A percentile compares a stretch with the other conserved stretches of the same genome.
phyloP scores from a whole-genome alignment of 306 rosid genomes.

The Quercus robur region DNA sequence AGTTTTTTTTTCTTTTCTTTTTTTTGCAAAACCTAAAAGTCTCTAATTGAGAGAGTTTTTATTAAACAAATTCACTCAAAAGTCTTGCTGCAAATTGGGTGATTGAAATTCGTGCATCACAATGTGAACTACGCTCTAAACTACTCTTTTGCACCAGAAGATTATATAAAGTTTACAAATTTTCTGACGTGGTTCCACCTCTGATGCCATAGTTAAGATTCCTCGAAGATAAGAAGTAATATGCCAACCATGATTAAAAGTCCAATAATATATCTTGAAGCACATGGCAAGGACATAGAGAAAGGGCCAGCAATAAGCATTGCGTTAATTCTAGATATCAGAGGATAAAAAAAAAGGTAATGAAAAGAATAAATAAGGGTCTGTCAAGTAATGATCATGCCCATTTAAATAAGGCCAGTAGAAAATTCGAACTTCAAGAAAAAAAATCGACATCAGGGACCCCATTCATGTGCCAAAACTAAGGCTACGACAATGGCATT shows the following conservation, averaged over 20 bases:
- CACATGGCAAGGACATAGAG: conserved; percentile 52
- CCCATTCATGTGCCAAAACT: conserved; percentile 27
- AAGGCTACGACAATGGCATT: conserved; percentile 29
- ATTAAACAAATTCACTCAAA: background rate
- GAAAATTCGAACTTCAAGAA: conserved; percentile 18
- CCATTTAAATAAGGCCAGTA: conserved; percentile 24
- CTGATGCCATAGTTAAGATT: conserved; percentile 24
- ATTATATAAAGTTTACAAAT: background rate
- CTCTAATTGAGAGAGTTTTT: too few relatives aligned
- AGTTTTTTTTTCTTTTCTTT: too few relatives aligned
- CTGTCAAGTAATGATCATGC: conserved; percentile 22
- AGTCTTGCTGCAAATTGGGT: background rate
- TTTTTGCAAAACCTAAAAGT: too few relatives aligned
- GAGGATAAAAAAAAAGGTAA: conserved; percentile 1
- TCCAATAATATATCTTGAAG: conserved; percentile 30
- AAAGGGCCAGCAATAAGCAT: conserved; percentile 25
- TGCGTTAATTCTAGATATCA: conserved; percentile 14
- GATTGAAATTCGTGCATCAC: background rate
- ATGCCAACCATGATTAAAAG: conserved; percentile 20
- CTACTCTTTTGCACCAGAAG: background rate
- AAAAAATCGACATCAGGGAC: conserved; percentile 23
- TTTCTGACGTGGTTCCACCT: background rate
- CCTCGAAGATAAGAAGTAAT: conserved; percentile 18
- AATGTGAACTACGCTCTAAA: background rate
- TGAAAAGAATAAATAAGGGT: background rate